Percentiles rank a stretch among this genome's conserved stretches.
Evolutionary conservation across 331 rosid species (phyloP).

Genomic region (Quercus tomentella): DNA sequence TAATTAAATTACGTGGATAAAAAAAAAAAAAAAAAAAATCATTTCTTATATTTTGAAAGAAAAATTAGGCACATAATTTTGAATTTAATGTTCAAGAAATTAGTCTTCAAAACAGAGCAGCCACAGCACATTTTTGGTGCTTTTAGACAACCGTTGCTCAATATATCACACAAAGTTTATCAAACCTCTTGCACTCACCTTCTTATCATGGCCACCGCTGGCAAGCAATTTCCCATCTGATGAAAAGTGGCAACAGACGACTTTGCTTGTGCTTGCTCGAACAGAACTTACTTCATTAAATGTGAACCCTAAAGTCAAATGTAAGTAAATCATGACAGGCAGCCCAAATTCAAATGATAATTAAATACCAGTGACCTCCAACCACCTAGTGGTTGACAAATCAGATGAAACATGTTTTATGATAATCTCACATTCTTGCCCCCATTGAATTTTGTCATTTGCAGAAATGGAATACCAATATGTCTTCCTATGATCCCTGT

Average conservation of each 20-base stretch:
- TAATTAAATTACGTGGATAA: background rate
- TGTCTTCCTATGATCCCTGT: background rate
- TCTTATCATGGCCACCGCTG: conserved; percentile 96
- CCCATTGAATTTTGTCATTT: background rate
- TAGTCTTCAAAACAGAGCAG: background rate
- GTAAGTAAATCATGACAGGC: conserved; percentile 1
- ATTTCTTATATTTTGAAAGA: background rate
- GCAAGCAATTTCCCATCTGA: conserved; percentile 95
- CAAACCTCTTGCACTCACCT: conserved; percentile 38
- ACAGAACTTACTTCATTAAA: conserved; percentile 65
- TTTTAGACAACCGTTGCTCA: background rate
- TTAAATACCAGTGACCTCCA: background rate
- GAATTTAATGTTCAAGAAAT: background rate
- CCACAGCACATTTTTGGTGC: background rate
- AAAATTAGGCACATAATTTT: background rate
- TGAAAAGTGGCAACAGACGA: conserved; percentile 90
- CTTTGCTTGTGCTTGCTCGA: conserved; percentile 82
- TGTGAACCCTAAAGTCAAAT: conserved; percentile 66
- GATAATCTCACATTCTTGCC: background rate
- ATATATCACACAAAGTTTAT: background rate
- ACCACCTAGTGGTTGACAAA: background rate
- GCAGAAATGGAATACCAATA: background rate
- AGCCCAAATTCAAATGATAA: background rate
- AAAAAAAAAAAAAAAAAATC: conserved; percentile 1
- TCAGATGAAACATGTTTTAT: background rate